These are phyloP conservation scores for Dendrocalamus latiflorus DNA, from an alignment of 202 grass and related monocot species.

Conservation along the genomic window DNA sequence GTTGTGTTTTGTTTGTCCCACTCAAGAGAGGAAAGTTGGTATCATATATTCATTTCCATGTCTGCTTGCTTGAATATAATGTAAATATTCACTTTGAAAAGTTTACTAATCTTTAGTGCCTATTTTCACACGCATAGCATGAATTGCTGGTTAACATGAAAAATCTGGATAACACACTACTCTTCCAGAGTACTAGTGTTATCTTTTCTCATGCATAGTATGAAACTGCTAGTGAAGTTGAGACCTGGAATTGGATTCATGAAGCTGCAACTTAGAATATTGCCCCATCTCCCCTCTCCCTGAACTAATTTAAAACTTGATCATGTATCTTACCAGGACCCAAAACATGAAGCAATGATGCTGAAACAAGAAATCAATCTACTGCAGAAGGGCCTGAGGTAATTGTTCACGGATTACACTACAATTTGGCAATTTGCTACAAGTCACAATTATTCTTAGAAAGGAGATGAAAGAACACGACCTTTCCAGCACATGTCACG, in stretches of 20 bases:
- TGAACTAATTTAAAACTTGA: neutral
- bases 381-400: constrained; percentile 88
- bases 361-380: constrained; percentile 87
- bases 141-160: neutral
- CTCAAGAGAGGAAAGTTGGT: too few relatives aligned
- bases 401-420: neutral
- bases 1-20: neutral
- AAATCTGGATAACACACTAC: too few relatives aligned
- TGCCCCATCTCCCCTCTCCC: neutral
- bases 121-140: neutral
- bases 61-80: neutral
- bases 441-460: neutral
- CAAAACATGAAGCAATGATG: constrained; percentile 61
- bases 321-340: constrained; percentile 54
- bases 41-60: too few relatives aligned
- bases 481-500: neutral
- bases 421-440: neutral
- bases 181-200: too few relatives aligned
- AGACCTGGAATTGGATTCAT: neutral
- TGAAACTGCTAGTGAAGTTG: neutral
- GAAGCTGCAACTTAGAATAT: too few relatives aligned
- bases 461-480: neutral
- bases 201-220: neutral
- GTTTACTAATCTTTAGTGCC: too few relatives aligned
- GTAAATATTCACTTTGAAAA: neutral